Evolutionary conservation across 139 green algal species (phyloP).

Genomic region (Mesotaenium endlicherianum): DNA sequence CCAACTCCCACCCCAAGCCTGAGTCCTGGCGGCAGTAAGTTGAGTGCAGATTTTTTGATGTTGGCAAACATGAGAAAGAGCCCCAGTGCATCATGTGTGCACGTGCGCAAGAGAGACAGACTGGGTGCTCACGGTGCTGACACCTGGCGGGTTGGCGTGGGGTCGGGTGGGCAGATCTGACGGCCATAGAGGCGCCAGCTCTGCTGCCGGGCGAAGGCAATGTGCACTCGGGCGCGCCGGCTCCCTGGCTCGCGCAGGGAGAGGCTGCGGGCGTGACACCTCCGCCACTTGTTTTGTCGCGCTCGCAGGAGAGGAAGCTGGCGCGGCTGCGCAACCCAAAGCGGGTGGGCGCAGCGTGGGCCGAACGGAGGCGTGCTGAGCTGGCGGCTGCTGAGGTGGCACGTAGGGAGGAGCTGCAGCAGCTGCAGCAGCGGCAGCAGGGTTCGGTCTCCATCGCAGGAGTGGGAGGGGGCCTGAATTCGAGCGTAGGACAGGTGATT

Average conservation of each 20-base stretch:
- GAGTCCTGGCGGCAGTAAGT: too few relatives aligned
- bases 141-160: background rate
- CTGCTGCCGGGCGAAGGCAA: conserved; percentile 19
- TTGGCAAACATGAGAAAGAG: too few relatives aligned
- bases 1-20: too few relatives aligned
- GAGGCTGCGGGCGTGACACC: background rate
- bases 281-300: too few relatives aligned
- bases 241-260: conserved; percentile 5
- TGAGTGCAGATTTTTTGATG: too few relatives aligned
- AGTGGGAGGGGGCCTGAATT: background rate
- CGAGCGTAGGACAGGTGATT: background rate
- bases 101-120: too few relatives aligned
- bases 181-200: background rate
- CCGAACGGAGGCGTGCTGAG: conserved; percentile 8
- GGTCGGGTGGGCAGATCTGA: background rate
- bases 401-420: background rate
- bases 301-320: conserved; percentile 3
- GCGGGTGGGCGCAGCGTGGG: conserved; percentile 27
- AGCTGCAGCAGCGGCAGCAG: background rate
- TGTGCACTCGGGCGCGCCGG: conserved; percentile 7
- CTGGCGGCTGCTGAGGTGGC: background rate
- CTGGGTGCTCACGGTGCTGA: too few relatives aligned
- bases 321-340: conserved; percentile 17
- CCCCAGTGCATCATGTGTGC: too few relatives aligned
- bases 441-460: background rate